Evolutionary conservation across 371 early-diverging fungal species (phyloP).

Genomic region (Lichtheimia hyalospora): DNA sequence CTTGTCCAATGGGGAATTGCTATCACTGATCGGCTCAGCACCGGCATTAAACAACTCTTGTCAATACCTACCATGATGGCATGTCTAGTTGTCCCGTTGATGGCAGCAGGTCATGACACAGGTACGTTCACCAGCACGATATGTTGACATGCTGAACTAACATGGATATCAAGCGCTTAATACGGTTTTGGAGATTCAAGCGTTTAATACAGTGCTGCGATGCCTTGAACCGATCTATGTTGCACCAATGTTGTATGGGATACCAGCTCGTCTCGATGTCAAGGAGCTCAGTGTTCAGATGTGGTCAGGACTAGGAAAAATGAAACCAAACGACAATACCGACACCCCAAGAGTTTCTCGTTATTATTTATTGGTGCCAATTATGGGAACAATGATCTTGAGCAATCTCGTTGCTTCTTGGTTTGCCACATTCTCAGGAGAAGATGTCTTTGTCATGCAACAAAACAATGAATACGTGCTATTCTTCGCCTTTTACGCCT

Average conservation of each 20-base stretch:
- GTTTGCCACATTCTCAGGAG: constrained; percentile 20
- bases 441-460: constrained; percentile 16
- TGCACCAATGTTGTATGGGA: constrained; percentile 18
- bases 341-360: background rate
- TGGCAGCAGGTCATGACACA: constrained; percentile 13
- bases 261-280: constrained; percentile 15
- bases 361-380: constrained; percentile 11
- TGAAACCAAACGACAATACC: background rate
- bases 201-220: constrained; percentile 25
- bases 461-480: constrained; percentile 10
- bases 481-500: constrained; percentile 19
- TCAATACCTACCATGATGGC: constrained; percentile 25
- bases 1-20: constrained; percentile 5
- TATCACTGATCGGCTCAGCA: background rate
- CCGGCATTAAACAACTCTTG: constrained; percentile 21
- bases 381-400: constrained; percentile 12
- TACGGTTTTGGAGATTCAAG: constrained; percentile 12
- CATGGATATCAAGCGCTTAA: constrained; percentile 18
- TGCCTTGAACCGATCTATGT: constrained; percentile 27
- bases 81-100: constrained; percentile 26
- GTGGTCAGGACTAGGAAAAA: constrained; percentile 24
- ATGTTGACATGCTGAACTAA: background rate
- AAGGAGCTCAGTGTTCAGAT: constrained; percentile 23
- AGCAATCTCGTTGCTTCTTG: constrained; percentile 23
- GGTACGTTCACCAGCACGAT: background rate